phyloP scores from a whole-genome alignment of 2,329 filamentous ascomycete species.

The Torrubiella hemipterigena region DNA sequence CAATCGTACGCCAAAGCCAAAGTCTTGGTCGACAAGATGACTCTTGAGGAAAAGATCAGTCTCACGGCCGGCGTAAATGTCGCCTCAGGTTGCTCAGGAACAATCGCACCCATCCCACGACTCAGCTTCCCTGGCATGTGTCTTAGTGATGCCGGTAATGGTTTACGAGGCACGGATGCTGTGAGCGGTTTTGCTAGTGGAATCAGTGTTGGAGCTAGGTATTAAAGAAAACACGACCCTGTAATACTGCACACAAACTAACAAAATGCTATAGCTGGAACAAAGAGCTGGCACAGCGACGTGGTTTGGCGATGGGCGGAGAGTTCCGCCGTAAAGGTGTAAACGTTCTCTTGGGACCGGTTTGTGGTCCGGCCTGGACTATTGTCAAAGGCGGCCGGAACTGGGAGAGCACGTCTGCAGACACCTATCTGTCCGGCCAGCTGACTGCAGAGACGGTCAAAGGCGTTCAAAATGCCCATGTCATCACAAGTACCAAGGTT shows the following conservation, averaged over 20 bases:
- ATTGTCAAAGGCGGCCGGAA: constrained; percentile 60
- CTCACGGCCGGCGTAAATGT: constrained; percentile 58
- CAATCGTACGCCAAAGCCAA: constrained; percentile 55
- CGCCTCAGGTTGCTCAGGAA: constrained; percentile 35
- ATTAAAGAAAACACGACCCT: not conserved
- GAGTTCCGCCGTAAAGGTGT: constrained; percentile 19
- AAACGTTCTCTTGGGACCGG: constrained; percentile 59
- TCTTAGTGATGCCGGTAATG: constrained; percentile 30
- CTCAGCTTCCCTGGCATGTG: constrained; percentile 32
- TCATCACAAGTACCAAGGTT: constrained; percentile 63
- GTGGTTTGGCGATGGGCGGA: constrained; percentile 4
- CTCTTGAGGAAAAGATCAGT: constrained; percentile 66
- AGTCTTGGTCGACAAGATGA: constrained; percentile 59
- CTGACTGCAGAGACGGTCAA: constrained; percentile 58
- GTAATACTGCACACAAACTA: constrained; percentile 24
- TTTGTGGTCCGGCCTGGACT: constrained; percentile 58
- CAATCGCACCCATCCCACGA: constrained; percentile 23
- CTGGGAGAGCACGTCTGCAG: constrained; percentile 64
- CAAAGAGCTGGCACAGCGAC: constrained; percentile 20
- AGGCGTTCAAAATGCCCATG: constrained; percentile 66
- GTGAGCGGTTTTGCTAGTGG: constrained; percentile 29
- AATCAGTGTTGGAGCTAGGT: constrained; percentile 27
- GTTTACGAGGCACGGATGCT: constrained; percentile 28
- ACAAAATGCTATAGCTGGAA: constrained; percentile 38
- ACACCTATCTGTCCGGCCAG: constrained; percentile 61